Evolutionary conservation across 352 stramenopile genomes (phyloP).

Genomic region (Globisporangium yorkense): DNA sequence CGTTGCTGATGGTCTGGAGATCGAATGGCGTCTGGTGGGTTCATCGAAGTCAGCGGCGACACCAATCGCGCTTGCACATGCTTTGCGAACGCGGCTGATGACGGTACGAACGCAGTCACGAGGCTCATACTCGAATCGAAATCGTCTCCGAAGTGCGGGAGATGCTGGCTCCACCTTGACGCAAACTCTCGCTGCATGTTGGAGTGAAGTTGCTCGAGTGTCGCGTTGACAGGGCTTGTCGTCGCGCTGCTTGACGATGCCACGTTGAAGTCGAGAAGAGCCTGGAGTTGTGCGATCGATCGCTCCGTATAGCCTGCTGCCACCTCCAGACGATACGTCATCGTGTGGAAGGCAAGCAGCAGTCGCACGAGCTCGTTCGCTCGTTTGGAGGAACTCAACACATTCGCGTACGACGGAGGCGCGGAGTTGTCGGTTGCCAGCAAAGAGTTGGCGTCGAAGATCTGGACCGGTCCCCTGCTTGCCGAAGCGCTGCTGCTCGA

Average conservation of each 20-base stretch:
- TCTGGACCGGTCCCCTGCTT: conserved; percentile 14
- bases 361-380: background rate
- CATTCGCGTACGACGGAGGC: background rate
- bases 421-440: background rate
- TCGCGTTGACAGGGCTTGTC: background rate
- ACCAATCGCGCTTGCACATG: conserved; percentile 15
- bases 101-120: conserved; percentile 5
- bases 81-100: conserved; percentile 10
- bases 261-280: conserved; percentile 47
- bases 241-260: background rate
- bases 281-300: conserved; percentile 59
- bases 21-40: conserved; percentile 25
- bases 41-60: conserved; percentile 20
- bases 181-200: conserved; percentile 25
- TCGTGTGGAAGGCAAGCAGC: conserved; percentile 42
- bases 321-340: conserved; percentile 48
- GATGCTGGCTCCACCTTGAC: conserved; percentile 24
- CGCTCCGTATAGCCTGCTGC: conserved; percentile 57
- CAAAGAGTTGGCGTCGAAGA: conserved; percentile 21
- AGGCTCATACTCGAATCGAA: background rate
- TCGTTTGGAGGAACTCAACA: background rate
- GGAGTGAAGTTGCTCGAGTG: background rate
- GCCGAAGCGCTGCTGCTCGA: background rate
- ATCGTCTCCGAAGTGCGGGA: conserved; percentile 22
- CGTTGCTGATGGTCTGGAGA: conserved; percentile 29